These are phyloP conservation scores for Fusarium decemcellulare DNA, from an alignment of 2,329 filamentous ascomycete species.

Conservation along the genomic window DNA sequence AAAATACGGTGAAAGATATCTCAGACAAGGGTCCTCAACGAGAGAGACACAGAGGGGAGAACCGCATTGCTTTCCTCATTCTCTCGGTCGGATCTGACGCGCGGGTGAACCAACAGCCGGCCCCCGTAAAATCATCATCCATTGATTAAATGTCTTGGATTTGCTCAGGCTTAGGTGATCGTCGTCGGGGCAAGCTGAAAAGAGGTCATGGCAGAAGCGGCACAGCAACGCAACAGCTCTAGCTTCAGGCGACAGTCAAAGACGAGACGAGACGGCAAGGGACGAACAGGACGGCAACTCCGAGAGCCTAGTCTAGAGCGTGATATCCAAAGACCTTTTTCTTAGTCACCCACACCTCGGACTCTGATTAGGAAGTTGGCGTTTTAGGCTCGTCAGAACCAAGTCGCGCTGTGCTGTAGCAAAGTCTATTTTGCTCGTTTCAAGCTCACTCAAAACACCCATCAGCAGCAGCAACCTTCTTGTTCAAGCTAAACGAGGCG, in stretches of 20 bases:
- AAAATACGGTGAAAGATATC: not conserved
- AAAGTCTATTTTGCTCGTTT: not conserved
- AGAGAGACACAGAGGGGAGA: no score
- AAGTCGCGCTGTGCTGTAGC: no score
- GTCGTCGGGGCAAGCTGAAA: not conserved
- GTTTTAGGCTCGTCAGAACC: slow-evolving; percentile 8
- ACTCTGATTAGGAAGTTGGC: slow-evolving; percentile 1
- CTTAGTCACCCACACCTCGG: slow-evolving; percentile 1
- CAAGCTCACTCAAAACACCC: slow-evolving; percentile 3
- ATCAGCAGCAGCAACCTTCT: slow-evolving; percentile 1
- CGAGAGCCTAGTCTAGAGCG: not conserved
- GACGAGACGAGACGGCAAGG: no score
- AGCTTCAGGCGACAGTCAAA: not conserved
- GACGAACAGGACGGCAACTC: no score
- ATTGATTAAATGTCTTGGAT: not conserved
- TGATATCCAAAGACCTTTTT: not conserved
- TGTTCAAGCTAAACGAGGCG: not conserved
- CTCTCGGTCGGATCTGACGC: not conserved
- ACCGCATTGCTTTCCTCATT: no score
- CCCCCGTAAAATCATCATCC: not conserved
- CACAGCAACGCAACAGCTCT: not conserved
- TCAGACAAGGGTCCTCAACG: not conserved
- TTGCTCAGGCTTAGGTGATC: not conserved
- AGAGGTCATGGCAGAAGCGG: not conserved
- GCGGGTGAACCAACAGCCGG: not conserved